Conservation (phyloP, 2,329 filamentous ascomycete species). For the Phialophora macrospora region DNA sequence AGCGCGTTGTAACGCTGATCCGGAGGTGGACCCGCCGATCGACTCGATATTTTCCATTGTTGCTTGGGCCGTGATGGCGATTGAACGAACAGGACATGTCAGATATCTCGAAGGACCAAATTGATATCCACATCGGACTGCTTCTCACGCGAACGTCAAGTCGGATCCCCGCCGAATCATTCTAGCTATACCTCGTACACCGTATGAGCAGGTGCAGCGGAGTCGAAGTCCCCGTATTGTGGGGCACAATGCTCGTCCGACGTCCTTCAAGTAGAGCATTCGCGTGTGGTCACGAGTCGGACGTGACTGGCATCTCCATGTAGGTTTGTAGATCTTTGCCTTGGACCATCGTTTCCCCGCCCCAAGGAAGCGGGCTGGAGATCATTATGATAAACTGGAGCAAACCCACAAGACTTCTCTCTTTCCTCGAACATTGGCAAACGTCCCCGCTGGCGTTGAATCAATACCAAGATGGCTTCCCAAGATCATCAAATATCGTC, state of each 20-base stretch:
- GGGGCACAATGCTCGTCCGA: background rate
- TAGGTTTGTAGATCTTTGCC: background rate
- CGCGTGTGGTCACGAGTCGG: background rate
- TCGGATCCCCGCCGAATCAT: background rate
- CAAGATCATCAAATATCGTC: conserved; percentile 16
- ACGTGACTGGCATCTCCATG: conserved; percentile 3
- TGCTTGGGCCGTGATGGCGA: background rate
- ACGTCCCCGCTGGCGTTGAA: background rate
- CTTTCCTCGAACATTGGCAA: background rate
- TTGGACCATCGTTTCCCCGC: background rate
- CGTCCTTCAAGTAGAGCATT: background rate
- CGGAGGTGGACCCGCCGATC: conserved; percentile 12
- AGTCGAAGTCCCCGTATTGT: background rate
- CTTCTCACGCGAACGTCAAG: background rate
- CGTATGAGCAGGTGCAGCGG: conserved; percentile 4
- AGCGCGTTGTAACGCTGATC: conserved; percentile 28
- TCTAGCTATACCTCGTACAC: background rate
- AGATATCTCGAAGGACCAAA: background rate
- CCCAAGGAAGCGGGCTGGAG: background rate
- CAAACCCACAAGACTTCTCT: background rate
- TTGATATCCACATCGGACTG: background rate
- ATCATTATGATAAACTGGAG: conserved; percentile 9
- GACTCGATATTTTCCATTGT: conserved; percentile 11
- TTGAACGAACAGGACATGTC: background rate
- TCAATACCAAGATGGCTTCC: conserved; percentile 19